These are phyloP conservation scores for Xanthoconium purpureum DNA, from an alignment of 768 basidiomycete species.

Conservation along the genomic window DNA sequence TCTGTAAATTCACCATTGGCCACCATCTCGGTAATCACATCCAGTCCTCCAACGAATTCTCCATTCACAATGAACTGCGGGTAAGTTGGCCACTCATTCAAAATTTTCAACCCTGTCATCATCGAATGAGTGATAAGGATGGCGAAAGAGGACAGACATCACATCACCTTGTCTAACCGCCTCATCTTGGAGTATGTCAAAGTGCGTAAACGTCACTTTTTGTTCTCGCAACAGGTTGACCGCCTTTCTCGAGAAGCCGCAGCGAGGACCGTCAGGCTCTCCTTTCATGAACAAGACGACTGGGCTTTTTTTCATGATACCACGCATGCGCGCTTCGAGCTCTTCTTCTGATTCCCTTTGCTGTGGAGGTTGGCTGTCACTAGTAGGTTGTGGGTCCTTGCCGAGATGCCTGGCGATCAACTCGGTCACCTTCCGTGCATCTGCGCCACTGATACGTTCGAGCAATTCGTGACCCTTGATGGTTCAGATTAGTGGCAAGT, in stretches of 20 bases:
- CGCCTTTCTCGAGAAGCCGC: slow-evolving; percentile 82
- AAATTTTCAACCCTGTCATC: slow-evolving; percentile 56
- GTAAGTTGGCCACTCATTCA: slow-evolving; percentile 91
- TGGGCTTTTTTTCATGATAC: slow-evolving; percentile 73
- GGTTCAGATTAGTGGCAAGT: background rate
- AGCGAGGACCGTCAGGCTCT: slow-evolving; percentile 68
- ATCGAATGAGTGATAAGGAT: slow-evolving; percentile 2
- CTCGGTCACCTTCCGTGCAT: slow-evolving; percentile 60
- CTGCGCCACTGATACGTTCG: slow-evolving; percentile 73
- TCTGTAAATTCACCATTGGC: slow-evolving; percentile 75
- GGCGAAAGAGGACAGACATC: background rate
- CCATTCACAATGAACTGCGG: slow-evolving; percentile 86
- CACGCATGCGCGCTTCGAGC: slow-evolving; percentile 58
- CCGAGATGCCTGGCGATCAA: slow-evolving; percentile 58
- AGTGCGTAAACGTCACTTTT: slow-evolving; percentile 64
- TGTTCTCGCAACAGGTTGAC: slow-evolving; percentile 63
- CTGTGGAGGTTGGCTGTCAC: slow-evolving; percentile 25
- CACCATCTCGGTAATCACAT: slow-evolving; percentile 88
- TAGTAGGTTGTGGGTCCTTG: slow-evolving; percentile 9
- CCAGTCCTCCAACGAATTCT: slow-evolving; percentile 92
- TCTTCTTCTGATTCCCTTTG: slow-evolving; percentile 59
- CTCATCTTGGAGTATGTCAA: slow-evolving; percentile 84
- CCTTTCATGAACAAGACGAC: slow-evolving; percentile 95
- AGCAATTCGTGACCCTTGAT: slow-evolving; percentile 85
- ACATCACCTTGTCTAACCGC: slow-evolving; percentile 71